Evolutionary conservation across 345 rosid genomes (phyloP).

Genomic region (Stellera chamaejasme): DNA sequence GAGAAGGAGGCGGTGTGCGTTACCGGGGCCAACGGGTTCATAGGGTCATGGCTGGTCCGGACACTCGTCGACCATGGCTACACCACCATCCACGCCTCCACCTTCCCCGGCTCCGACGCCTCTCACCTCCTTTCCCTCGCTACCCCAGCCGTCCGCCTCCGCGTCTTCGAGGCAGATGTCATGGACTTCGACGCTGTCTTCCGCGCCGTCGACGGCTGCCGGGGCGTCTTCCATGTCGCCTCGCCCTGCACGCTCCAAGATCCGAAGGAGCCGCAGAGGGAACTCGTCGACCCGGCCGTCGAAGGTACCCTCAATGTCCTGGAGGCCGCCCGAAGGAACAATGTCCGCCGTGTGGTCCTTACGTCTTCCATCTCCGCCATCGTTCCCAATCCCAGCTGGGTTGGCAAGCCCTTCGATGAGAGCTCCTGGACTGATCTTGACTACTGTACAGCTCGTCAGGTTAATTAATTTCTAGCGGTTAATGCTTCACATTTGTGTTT

Average conservation of each 20-base stretch:
- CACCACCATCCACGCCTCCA: conserved; percentile 50
- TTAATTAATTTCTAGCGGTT: background rate
- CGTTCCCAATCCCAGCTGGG: conserved; percentile 70
- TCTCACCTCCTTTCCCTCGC: conserved; percentile 44
- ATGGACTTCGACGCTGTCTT: conserved; percentile 45
- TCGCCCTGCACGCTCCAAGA: conserved; percentile 76
- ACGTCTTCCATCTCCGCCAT: conserved; percentile 76
- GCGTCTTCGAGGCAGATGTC: conserved; percentile 51
- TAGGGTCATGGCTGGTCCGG: conserved; percentile 66
- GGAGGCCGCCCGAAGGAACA: conserved; percentile 42
- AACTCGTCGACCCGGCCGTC: conserved; percentile 66
- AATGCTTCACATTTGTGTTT: too few species aligned
- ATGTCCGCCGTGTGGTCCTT: conserved; percentile 67
- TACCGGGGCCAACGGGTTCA: conserved; percentile 82
- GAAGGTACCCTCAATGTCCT: conserved; percentile 70
- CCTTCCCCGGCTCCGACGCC: conserved; percentile 56
- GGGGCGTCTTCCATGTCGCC: conserved; percentile 81
- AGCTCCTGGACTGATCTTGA: conserved; percentile 77
- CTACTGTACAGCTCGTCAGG: conserved; percentile 60
- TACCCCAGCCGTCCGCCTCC: conserved; percentile 19
- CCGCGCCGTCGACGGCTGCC: conserved; percentile 59
- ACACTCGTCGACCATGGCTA: conserved; percentile 48
- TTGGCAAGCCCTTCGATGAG: conserved; percentile 42
- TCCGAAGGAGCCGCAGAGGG: conserved; percentile 51
- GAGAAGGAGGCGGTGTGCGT: conserved; percentile 52